phyloP scores from a whole-genome alignment of 2,329 filamentous ascomycete genomes.

The Phyllosticta citribraziliensis region DNA sequence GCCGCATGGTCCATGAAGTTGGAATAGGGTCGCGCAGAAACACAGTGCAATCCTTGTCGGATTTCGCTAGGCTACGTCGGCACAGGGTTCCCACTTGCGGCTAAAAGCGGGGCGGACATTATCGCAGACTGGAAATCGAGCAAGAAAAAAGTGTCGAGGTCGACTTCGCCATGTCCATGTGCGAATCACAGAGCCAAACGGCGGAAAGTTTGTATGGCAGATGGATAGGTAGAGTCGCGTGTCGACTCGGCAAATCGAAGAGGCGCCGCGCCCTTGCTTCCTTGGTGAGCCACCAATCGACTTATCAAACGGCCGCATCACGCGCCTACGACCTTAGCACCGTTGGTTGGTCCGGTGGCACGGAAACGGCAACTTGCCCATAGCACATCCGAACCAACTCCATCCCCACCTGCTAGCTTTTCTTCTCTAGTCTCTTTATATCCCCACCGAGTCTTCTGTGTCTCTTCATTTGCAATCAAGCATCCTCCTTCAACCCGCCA shows the following conservation, averaged over 20 bases:
- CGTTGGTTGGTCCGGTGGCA: background rate
- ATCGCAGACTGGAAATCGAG: background rate
- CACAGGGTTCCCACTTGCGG: background rate
- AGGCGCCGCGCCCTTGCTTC: background rate
- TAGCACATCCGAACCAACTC: background rate
- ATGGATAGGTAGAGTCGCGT: background rate
- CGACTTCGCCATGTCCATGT: background rate
- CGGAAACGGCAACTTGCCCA: background rate
- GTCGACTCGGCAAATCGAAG: background rate
- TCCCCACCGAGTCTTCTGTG: background rate
- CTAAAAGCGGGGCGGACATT: background rate
- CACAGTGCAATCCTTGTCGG: background rate
- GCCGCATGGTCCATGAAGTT: background rate
- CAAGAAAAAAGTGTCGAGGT: background rate
- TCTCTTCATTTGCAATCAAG: background rate
- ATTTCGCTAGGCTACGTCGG: background rate
- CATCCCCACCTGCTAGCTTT: background rate
- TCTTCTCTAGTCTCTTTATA: background rate
- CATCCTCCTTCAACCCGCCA: background rate
- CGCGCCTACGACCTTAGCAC: background rate
- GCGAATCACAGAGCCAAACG: background rate
- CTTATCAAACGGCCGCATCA: background rate
- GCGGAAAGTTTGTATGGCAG: background rate
- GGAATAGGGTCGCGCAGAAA: background rate
- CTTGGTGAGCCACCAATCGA: background rate